A percentile compares a stretch with the other conserved stretches of the same genome.
Conservation (phyloP, 2,329 filamentous ascomycete species). For the Penicillium palitans region DNA sequence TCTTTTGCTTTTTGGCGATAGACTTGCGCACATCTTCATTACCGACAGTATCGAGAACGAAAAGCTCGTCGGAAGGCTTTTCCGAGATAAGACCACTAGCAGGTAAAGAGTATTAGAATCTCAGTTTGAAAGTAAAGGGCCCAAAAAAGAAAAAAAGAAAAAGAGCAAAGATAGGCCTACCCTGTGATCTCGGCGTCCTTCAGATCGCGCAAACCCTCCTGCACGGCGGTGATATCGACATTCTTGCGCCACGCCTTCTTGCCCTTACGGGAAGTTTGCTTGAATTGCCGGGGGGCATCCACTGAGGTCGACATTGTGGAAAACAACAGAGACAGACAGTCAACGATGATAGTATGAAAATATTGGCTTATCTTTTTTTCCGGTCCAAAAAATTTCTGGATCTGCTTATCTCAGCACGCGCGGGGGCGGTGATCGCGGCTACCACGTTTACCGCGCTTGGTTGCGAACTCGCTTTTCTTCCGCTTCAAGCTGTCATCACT, state of each 20-base stretch:
- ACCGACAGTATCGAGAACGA: slow-evolving; percentile 75
- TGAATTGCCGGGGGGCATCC: slow-evolving; percentile 72
- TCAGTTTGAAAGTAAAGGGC: slow-evolving; percentile 6
- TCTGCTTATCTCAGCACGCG: slow-evolving; percentile 34
- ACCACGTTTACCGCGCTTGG: slow-evolving; percentile 27
- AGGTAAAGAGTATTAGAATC: slow-evolving; percentile 13
- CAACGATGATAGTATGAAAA: slow-evolving; percentile 11
- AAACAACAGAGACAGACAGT: slow-evolving; percentile 6
- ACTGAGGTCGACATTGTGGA: slow-evolving; percentile 37
- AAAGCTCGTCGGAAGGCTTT: slow-evolving; percentile 78
- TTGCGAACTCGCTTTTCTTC: slow-evolving; percentile 30
- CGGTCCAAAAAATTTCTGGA: slow-evolving; percentile 34
- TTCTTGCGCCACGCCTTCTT: slow-evolving; percentile 99
- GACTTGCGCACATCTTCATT: slow-evolving; percentile 66
- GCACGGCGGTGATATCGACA: slow-evolving; percentile 85
- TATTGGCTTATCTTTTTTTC: slow-evolving; percentile 28
- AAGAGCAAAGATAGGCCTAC: slow-evolving; percentile 47
- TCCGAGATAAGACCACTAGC: slow-evolving; percentile 80
- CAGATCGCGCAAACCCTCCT: slow-evolving; percentile 76
- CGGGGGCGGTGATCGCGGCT: slow-evolving; percentile 23
- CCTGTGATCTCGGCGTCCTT: slow-evolving; percentile 90
- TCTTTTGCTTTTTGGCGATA: slow-evolving; percentile 71
- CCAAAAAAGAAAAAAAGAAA: not conserved
- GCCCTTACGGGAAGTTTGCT: slow-evolving; percentile 89
- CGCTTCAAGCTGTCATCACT: slow-evolving; percentile 21